These are phyloP conservation scores for Irpex sp. DNA, from an alignment of 1,284 basidiomycete species.

Conservation along the genomic window DNA sequence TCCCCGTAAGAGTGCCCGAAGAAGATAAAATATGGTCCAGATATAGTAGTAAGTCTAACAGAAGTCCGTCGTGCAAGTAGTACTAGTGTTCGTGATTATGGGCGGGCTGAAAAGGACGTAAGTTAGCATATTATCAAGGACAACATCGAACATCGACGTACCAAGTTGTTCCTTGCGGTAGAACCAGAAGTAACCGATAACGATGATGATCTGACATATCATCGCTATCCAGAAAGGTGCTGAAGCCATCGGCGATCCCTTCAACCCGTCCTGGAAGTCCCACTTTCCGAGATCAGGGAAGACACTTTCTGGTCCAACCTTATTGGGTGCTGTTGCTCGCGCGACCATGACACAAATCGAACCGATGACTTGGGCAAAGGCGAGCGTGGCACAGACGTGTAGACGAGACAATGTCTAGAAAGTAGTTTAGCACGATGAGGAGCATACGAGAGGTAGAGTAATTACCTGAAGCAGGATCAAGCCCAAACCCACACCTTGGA, in stretches of 20 bases:
- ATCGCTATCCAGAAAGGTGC: slow-evolving; percentile 89
- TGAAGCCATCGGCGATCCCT: slow-evolving; percentile 74
- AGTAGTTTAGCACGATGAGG: slow-evolving; percentile 21
- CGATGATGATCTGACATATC: slow-evolving; percentile 76
- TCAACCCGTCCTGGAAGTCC: slow-evolving; percentile 71
- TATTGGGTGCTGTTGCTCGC: slow-evolving; percentile 81
- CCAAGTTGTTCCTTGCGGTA: slow-evolving; percentile 85
- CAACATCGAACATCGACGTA: slow-evolving; percentile 31
- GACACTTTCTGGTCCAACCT: slow-evolving; percentile 80
- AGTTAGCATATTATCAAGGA: slow-evolving; percentile 3
- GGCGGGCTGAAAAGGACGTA: slow-evolving; percentile 29
- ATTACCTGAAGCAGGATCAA: slow-evolving; percentile 87
- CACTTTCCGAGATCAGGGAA: slow-evolving; percentile 91
- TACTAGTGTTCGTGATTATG: slow-evolving; percentile 30
- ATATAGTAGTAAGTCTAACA: slow-evolving; percentile 15
- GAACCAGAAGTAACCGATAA: slow-evolving; percentile 92
- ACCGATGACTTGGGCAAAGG: slow-evolving; percentile 82
- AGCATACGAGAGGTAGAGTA: background rate
- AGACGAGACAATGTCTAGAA: slow-evolving; percentile 78
- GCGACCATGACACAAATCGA: slow-evolving; percentile 83
- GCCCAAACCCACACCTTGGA: slow-evolving; percentile 90
- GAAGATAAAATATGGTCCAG: slow-evolving; percentile 26
- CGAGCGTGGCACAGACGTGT: slow-evolving; percentile 89
- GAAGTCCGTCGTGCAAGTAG: slow-evolving; percentile 9
- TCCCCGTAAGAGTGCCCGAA: slow-evolving; percentile 20